Evolutionary conservation across 2,329 filamentous ascomycete genomes (phyloP).

Genomic region (Colletotrichum eremochloae): DNA sequence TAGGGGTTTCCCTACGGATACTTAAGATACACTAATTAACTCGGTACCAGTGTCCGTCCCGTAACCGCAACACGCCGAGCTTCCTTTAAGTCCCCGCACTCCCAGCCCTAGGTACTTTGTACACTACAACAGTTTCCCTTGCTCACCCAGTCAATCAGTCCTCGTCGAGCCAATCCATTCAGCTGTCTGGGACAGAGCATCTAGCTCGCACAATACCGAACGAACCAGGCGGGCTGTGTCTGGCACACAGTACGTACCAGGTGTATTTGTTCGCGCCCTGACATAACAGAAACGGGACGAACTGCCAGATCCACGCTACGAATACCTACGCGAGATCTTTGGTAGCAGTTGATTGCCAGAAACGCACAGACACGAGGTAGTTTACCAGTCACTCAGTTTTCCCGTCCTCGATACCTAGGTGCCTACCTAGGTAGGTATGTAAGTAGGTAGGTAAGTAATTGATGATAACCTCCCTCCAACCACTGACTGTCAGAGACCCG

Average conservation of each 20-base stretch:
- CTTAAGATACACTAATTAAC: no score
- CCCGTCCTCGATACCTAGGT: neutral
- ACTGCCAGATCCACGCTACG: constrained; percentile 11
- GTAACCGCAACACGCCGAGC: neutral
- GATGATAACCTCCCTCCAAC: neutral
- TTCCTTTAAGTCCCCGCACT: neutral
- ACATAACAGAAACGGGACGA: neutral
- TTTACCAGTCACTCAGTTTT: neutral
- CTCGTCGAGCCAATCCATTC: constrained; percentile 24
- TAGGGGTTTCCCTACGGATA: no score
- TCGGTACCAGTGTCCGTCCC: no score
- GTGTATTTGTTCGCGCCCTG: neutral
- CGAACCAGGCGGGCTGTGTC: neutral
- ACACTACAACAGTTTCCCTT: neutral
- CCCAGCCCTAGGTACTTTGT: neutral
- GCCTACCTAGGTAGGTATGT: no score
- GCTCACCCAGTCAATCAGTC: neutral
- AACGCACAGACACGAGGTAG: neutral
- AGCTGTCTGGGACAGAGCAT: constrained; percentile 3
- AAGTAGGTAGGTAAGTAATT: no score
- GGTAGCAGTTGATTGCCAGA: neutral
- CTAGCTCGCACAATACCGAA: neutral
- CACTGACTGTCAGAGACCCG: no score
- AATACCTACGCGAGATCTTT: neutral
- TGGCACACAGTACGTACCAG: neutral